Evolutionary conservation across 73 alveolate species (phyloP).

Genomic region (Breviolum minutum): DNA sequence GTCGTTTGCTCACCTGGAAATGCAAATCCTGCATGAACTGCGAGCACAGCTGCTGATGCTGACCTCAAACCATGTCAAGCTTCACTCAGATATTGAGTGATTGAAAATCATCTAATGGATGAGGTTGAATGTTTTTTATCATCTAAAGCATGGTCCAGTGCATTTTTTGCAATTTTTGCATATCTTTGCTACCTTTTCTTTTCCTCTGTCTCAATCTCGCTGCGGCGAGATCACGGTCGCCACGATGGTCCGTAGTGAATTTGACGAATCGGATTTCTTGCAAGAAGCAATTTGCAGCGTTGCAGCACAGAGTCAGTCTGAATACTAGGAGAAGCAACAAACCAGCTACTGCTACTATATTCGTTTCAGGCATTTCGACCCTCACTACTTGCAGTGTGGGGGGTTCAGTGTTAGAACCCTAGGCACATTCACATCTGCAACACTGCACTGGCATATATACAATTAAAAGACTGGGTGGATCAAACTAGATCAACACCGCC

Average conservation of each 20-base stretch:
- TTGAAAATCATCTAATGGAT: too few species aligned
- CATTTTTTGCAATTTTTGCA: too few species aligned
- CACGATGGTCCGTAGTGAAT: background rate
- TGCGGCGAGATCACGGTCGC: background rate
- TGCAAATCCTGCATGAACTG: constrained; percentile 10
- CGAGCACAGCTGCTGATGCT: background rate
- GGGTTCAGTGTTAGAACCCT: too few species aligned
- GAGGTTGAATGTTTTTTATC: background rate
- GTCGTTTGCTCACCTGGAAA: background rate
- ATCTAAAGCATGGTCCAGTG: background rate
- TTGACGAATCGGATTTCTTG: background rate
- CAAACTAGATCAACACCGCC: background rate
- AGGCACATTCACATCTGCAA: too few species aligned
- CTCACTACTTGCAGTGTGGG: too few species aligned
- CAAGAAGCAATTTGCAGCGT: background rate
- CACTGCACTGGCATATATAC: too few species aligned
- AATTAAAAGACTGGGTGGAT: too few species aligned
- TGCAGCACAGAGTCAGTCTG: background rate
- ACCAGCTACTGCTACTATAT: background rate
- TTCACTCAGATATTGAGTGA: background rate
- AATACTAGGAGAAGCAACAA: background rate
- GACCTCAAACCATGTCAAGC: background rate
- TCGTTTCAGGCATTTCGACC: too few species aligned
- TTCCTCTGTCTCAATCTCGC: background rate
- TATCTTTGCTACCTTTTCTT: background rate